Evolutionary conservation across 148 eudicot species (phyloP).

Genomic region (Fagopyrum homotropicum): DNA sequence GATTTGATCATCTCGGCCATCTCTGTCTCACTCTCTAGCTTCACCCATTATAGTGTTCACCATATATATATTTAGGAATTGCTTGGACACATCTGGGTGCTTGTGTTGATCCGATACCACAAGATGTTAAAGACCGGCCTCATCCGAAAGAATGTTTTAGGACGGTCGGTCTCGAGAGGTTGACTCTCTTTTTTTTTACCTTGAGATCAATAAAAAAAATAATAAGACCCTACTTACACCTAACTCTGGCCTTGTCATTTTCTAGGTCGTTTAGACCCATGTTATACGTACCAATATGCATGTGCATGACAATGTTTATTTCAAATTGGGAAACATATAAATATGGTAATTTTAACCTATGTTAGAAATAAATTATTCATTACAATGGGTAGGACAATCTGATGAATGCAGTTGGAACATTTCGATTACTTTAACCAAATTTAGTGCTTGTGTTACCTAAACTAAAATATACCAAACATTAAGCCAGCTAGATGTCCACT

Average conservation of each 20-base stretch:
- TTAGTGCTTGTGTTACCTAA: background rate
- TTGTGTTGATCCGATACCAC: no score
- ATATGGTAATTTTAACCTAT: conserved; percentile 4
- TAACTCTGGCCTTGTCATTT: background rate
- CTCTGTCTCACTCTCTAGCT: no score
- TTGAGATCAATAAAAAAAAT: no score
- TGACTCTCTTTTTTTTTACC: no score
- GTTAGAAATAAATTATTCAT: background rate
- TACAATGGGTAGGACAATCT: background rate
- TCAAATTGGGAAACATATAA: background rate
- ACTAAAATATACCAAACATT: background rate
- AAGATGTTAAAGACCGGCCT: no score
- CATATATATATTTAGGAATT: no score
- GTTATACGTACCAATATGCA: conserved; percentile 1
- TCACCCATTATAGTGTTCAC: no score
- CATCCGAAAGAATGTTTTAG: no score
- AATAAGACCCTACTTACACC: conserved; percentile 2
- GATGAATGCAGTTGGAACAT: background rate
- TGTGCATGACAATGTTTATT: background rate
- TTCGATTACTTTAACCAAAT: background rate
- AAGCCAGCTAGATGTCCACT: background rate
- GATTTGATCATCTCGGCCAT: no score
- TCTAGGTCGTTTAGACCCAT: conserved; percentile 2
- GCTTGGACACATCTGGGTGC: no score
- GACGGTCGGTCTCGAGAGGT: no score